These are phyloP conservation scores for Trichoderma lentiforme DNA, from an alignment of 2,329 filamentous ascomycete genomes.

Conservation along the genomic window DNA sequence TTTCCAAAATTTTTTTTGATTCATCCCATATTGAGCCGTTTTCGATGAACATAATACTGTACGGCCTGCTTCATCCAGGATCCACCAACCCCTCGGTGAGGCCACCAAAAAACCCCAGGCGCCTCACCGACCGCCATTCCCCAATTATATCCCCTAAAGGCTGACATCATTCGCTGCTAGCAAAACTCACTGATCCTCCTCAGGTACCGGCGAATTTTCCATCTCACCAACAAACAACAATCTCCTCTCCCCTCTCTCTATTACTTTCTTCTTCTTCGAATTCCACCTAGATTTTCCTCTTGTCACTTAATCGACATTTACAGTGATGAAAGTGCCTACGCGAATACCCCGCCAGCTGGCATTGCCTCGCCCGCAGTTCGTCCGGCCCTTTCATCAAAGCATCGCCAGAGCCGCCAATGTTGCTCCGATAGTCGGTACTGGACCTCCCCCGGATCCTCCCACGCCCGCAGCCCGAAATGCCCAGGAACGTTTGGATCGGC, in stretches of 20 bases:
- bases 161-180: slow-evolving; percentile 21
- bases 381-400: slow-evolving; percentile 34
- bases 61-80: neutral
- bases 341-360: slow-evolving; percentile 39
- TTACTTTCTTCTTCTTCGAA: neutral
- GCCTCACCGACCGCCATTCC: slow-evolving; percentile 6
- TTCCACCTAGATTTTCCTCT: neutral
- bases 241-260: neutral
- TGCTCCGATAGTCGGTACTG: slow-evolving; percentile 52
- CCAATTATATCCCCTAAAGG: slow-evolving; percentile 1
- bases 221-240: slow-evolving; percentile 2
- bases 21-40: neutral
- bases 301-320: neutral
- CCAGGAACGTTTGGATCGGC: slow-evolving; percentile 47
- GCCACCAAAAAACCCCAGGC: neutral
- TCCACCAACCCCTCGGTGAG: neutral
- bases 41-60: neutral
- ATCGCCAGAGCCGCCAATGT: slow-evolving; percentile 43
- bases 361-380: slow-evolving; percentile 25
- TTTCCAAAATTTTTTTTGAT: too few relatives aligned
- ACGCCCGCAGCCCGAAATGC: slow-evolving; percentile 40
- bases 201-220: slow-evolving; percentile 18
- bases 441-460: slow-evolving; percentile 58
- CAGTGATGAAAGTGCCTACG: slow-evolving; percentile 41
- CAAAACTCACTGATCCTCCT: neutral